phyloP scores from a whole-genome alignment of 352 stramenopile genomes.

The Blastocystis sp. region DNA sequence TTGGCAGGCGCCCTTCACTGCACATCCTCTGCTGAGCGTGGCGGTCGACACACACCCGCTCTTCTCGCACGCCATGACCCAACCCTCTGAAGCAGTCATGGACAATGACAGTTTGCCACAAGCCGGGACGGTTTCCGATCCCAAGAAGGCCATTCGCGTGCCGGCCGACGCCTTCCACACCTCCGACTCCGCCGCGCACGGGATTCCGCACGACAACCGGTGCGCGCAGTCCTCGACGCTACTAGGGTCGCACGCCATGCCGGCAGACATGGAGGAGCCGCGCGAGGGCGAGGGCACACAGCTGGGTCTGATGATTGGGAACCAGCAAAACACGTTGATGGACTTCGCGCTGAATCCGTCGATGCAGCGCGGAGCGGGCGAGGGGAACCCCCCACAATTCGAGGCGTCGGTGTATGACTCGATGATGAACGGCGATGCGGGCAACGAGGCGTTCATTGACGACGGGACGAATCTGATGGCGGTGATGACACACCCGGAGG shows the following conservation, averaged over 20 bases:
- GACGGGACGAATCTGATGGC: slow-evolving; percentile 1
- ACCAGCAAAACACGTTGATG: not conserved
- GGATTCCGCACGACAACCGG: too few relatives aligned
- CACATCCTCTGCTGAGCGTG: not conserved
- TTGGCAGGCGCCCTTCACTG: not conserved
- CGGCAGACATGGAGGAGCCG: not conserved
- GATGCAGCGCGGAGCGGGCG: not conserved
- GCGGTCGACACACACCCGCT: not conserved
- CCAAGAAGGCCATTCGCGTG: too few relatives aligned
- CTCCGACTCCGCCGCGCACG: too few relatives aligned
- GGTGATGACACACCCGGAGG: not conserved
- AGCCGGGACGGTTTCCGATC: too few relatives aligned
- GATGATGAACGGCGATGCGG: slow-evolving; percentile 17
- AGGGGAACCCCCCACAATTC: slow-evolving; percentile 18
- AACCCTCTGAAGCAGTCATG: not conserved
- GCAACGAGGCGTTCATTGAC: slow-evolving; percentile 14
- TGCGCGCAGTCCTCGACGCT: not conserved
- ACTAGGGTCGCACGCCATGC: not conserved
- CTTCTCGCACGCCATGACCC: not conserved
- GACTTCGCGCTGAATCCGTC: slow-evolving; percentile 12
- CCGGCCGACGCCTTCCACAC: too few relatives aligned
- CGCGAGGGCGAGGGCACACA: not conserved
- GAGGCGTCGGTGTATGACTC: slow-evolving; percentile 3
- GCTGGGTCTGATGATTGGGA: not conserved
- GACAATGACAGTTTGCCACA: not conserved